A percentile compares a stretch with the other conserved stretches of the same genome.
These are phyloP conservation scores for Stephania cephalantha DNA, from an alignment of 164 flowering plant species.

Conservation along the genomic window DNA sequence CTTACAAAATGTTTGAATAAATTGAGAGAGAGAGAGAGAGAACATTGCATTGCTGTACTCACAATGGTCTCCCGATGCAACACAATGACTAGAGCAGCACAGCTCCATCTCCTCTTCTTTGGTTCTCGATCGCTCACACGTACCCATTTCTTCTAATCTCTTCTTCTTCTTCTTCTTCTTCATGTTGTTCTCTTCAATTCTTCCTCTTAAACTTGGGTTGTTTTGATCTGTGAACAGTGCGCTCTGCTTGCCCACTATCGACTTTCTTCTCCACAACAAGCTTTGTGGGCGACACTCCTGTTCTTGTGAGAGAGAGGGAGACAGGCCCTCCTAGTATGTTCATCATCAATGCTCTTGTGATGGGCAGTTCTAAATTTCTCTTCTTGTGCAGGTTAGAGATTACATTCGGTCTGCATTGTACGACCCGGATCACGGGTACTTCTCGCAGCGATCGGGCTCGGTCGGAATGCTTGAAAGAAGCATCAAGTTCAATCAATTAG, in stretches of 20 bases:
- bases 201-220: not conserved
- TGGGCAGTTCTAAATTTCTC: not conserved
- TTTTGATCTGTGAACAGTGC: not conserved
- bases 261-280: slow-evolving; percentile 51
- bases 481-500: slow-evolving; percentile 75
- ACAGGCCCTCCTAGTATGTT: not conserved
- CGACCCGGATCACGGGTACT: slow-evolving; percentile 77
- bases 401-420: slow-evolving; percentile 75
- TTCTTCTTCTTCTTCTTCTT: not conserved
- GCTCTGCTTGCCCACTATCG: slow-evolving; percentile 7
- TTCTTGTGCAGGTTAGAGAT: slow-evolving; percentile 65
- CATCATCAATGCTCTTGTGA: not conserved
- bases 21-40: not conserved
- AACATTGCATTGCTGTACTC: too few species aligned
- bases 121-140: not conserved
- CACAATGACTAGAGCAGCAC: not conserved
- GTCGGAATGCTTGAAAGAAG: slow-evolving; percentile 75
- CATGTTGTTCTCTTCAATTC: not conserved
- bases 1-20: too few species aligned
- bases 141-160: not conserved
- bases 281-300: slow-evolving; percentile 52
- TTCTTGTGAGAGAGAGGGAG: slow-evolving; percentile 57
- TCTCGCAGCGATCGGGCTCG: slow-evolving; percentile 65
- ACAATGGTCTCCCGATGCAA: not conserved
- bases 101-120: slow-evolving; percentile 9